A percentile compares a stretch with the other conserved stretches of the same genome.
These are phyloP conservation scores for Dryadomyces quercus-mongolicae DNA, from an alignment of 2,329 filamentous ascomycete genomes.

Conservation along the genomic window DNA sequence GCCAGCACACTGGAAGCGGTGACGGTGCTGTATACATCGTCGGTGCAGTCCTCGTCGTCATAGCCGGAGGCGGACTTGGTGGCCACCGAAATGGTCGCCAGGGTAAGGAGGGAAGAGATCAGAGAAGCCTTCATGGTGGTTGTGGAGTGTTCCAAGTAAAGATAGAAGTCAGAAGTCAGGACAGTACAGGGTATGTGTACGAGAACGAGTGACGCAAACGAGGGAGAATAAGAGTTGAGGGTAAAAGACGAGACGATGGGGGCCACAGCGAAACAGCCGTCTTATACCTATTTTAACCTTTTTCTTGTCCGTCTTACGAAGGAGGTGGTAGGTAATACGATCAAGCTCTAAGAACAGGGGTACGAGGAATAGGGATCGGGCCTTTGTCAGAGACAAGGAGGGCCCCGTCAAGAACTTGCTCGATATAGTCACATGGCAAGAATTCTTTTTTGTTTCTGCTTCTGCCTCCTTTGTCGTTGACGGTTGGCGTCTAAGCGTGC, in stretches of 20 bases:
- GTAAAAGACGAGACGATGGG: too few species aligned
- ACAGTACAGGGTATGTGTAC: neutral
- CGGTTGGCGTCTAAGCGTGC: too few species aligned
- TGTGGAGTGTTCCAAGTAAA: too few species aligned
- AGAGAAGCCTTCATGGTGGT: conserved; percentile 9
- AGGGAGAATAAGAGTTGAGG: neutral
- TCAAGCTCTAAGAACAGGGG: neutral
- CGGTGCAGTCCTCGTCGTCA: conserved; percentile 6
- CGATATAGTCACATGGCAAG: neutral
- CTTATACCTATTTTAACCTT: neutral
- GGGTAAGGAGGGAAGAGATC: conserved; percentile 7
- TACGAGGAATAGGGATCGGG: neutral
- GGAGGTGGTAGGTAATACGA: neutral
- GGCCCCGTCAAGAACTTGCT: neutral
- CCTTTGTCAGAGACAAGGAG: neutral
- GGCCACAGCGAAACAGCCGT: neutral
- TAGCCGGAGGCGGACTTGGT: neutral
- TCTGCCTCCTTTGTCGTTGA: neutral
- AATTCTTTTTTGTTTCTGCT: neutral
- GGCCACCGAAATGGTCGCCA: conserved; percentile 6
- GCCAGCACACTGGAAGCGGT: neutral
- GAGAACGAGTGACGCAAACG: neutral
- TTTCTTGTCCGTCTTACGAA: neutral
- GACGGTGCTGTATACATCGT: neutral
- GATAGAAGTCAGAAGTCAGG: too few species aligned